Base-by-base conservation (phyloP, 2,329 filamentous ascomycete species). In the Talaromyces islandicus region DNA sequence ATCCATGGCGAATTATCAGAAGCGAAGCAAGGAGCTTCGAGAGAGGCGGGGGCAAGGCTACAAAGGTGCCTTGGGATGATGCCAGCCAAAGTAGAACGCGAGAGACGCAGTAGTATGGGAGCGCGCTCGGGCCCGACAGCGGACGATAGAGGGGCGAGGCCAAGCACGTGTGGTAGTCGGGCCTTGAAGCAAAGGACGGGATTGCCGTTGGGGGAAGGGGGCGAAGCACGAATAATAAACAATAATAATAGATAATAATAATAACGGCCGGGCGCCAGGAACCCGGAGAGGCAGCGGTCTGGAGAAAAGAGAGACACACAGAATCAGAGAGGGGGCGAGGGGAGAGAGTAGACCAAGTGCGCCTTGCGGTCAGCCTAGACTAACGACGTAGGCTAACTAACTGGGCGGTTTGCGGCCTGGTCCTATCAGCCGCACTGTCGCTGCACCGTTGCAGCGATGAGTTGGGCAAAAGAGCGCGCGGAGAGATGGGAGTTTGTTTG, bases 311-410 rank as follows among this genome's bases (percentile, higher is more conserved):
- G 43, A 46, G 43, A 46, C 14, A 24, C 9, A 24, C 5, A 24
- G 10, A 46, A 7, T n/a, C 52, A 56, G 41, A 38, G 43, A 46
- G 43, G 30, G 38, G 21, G 41, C 27, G 12, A 46, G n/a, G 24
- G 38, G 29, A 19, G 24, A 19, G 52, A 38, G n/a, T 17, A 32
- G 29, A 53, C 32, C 54, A 41, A 63, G 41, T 57, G 58, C 27
- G 57, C 62, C 62, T 62, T 62, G 62, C 62, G 43, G 55, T 62
- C 60, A 62, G 60, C 60, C 60, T 59, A 48, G 51, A 24, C 14
- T 38, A 43, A 14, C 46, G 7, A n/a, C n/a, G n/a, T 21, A 24
- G 29, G 25, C 48, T 30, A 17, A 30, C 30, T 29, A 38, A 38
- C 32, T 14, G 1, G 32, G 32, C 41, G 9, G 41, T 14, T 21